Evolutionary conservation across 2,329 filamentous ascomycete species (phyloP).

Genomic region (Penicillium janthinellum): DNA sequence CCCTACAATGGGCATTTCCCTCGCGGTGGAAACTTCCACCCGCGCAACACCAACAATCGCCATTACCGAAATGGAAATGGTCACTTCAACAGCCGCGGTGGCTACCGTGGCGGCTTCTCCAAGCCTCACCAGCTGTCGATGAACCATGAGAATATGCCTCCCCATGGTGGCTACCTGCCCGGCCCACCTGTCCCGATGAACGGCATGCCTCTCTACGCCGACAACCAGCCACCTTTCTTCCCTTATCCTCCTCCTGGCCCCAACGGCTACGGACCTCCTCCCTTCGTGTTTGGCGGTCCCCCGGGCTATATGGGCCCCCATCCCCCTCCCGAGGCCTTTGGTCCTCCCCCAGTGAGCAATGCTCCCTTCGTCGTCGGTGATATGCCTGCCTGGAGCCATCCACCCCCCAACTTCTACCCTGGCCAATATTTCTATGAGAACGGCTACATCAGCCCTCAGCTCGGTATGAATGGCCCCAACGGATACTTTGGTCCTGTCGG

Average conservation of each 20-base stretch:
- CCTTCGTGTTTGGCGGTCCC: constrained; percentile 5
- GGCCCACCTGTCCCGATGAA: background rate
- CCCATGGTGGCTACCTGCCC: background rate
- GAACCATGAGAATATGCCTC: constrained; percentile 2
- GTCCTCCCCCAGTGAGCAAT: background rate
- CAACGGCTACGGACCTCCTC: constrained; percentile 3
- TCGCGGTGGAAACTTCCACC: constrained; percentile 4
- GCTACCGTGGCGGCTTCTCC: constrained; percentile 7
- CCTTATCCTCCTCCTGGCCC: background rate
- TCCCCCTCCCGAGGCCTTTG: background rate
- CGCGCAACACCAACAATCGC: constrained; percentile 5
- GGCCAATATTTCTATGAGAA: background rate
- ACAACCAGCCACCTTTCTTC: background rate
- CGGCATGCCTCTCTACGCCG: constrained; percentile 5
- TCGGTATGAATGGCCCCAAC: background rate
- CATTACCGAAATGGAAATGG: constrained; percentile 12
- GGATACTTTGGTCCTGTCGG: background rate
- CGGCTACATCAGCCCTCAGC: background rate
- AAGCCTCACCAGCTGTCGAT: background rate
- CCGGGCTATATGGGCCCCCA: background rate
- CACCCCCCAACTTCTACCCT: background rate
- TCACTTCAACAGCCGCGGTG: constrained; percentile 5
- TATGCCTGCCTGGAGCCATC: constrained; percentile 1
- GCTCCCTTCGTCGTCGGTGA: constrained; percentile 12
- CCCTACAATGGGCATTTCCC: background rate